Base-by-base conservation (phyloP, 441 rosid genomes). In the Croton laevigatus region DNA sequence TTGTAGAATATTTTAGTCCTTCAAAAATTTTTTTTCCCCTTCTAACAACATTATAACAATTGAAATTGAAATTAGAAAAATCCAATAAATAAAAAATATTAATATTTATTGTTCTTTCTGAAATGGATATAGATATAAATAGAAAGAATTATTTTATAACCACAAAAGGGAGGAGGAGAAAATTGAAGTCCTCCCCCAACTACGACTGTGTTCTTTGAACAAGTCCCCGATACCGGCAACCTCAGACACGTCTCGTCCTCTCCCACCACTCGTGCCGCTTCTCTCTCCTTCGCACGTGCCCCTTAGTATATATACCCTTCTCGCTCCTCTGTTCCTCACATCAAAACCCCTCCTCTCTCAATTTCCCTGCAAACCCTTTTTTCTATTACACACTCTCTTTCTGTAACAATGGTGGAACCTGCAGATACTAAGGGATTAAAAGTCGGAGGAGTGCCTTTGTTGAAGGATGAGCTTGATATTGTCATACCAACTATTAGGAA, bases 401-500 rank as follows among this genome's bases (percentile, higher is more conserved):
- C 3, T 45, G 3, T 70, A 7, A 67, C 65, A 68, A 91, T 91
- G 97, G 89, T 75, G 59, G 86, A 88, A 20, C 88, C 97, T 62
- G 89, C 87, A 10, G 75, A 87, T 11, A 73, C 75, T 3, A 64
- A 59, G 16, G 57, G 70, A 34, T 70, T 78, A 10, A 5, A 75
- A 63, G 67, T 59, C 78, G 32, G 32, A 2, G 32, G 32, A 23
- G 70, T 71, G 0, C 86, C 96, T 12, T 65, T 69, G 53, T 74
- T 93, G 84, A 93, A 76, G 71, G 94, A 93, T 75, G 95, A 89
- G 83, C 89, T 93, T 13, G 98, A 93, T 74, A 90, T 93, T 22
- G 95, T 93, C 5, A 93, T 93, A 16, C 98, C 97, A 9, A 93
- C 98, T 0, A 93, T 90, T 71, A 75, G 97, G 27, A 91, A 93